phyloP scores from a whole-genome alignment of 2,329 filamentous ascomycete species.

The Myriosclerotinia curreyana region DNA sequence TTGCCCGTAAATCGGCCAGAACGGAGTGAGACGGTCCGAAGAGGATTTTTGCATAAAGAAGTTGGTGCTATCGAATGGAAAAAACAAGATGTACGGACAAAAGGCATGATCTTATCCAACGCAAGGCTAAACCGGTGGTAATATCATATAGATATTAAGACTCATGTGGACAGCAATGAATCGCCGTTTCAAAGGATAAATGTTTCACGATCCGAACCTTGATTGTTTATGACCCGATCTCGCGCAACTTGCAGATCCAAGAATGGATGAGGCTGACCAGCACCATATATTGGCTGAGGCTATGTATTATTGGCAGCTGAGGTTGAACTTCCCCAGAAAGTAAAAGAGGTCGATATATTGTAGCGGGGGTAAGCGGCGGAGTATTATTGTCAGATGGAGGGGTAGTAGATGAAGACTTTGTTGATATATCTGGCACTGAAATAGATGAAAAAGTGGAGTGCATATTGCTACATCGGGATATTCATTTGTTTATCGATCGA shows the following conservation, averaged over 20 bases:
- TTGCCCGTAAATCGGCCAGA: neutral
- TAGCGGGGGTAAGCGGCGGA: neutral
- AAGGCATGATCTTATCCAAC: neutral
- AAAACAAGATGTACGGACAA: neutral
- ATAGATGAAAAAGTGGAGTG: neutral
- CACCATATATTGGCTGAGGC: constrained; percentile 1
- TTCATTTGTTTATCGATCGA: neutral
- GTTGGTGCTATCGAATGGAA: neutral
- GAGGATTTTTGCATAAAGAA: neutral
- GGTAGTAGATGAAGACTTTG: neutral
- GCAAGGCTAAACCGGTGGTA: neutral
- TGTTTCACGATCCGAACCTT: constrained; percentile 7
- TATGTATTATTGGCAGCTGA: constrained; percentile 15
- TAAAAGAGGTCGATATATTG: neutral
- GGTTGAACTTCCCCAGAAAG: neutral
- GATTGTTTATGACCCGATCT: neutral
- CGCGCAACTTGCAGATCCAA: neutral
- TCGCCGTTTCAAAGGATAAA: neutral
- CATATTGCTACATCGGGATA: neutral
- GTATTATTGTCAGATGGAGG: constrained; percentile 9
- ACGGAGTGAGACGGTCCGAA: constrained; percentile 8
- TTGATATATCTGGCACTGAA: constrained; percentile 2
- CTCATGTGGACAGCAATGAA: neutral
- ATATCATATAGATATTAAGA: neutral
- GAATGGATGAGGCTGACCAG: constrained; percentile 3